phyloP scores from a whole-genome alignment of 345 rosid species.

The rapeseed (Brassica napus) region Da-Ae NC_063446.1:60391501-60392000 shows the following conservation, averaged over 20 bases:
- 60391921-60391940: not conserved
- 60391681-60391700: not conserved
- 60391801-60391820: not conserved
- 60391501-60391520: not conserved
- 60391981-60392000: constrained; percentile 57
- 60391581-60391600: not conserved
- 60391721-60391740: not conserved
- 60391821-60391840: not conserved
- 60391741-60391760: not conserved
- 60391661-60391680: not conserved
- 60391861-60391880: not conserved
- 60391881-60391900: not conserved
- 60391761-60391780: not conserved
- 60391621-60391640: not conserved
- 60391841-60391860: not conserved
- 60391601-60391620: not conserved
- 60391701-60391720: not conserved
- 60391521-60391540: constrained; percentile 4
- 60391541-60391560: not conserved
- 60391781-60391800: not conserved
- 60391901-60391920: not conserved
- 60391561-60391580: not conserved
- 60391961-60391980: not conserved
- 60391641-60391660: not conserved
- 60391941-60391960: not conserved